Conservation (phyloP, 108 stramenopile genomes). For the Nitzschia putrida region DNA sequence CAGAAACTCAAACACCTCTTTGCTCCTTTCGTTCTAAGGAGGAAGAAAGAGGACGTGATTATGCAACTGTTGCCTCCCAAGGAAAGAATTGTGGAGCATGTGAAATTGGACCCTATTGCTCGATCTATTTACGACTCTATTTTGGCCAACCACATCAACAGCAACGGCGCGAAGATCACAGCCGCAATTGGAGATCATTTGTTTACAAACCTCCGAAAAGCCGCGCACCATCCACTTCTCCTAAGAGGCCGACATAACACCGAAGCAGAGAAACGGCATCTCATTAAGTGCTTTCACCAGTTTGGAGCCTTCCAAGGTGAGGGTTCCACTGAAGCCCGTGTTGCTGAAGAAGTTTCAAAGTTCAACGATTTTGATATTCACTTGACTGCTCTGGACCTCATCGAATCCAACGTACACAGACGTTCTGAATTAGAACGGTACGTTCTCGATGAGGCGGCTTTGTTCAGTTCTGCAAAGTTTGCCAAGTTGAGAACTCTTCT, state of each 20-base stretch:
- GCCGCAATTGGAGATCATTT: conserved; percentile 71
- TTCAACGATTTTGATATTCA: conserved; percentile 90
- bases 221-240: conserved; percentile 93
- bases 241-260: conserved; percentile 76
- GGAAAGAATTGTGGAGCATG: conserved; percentile 37
- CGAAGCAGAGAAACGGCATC: conserved; percentile 46
- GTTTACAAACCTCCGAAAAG: conserved; percentile 95
- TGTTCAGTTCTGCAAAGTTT: conserved; percentile 81
- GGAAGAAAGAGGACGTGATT: conserved; percentile 87
- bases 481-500: conserved; percentile 56
- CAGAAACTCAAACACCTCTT: conserved; percentile 82
- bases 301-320: conserved; percentile 78
- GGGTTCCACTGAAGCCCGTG: conserved; percentile 63
- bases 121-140: conserved; percentile 44
- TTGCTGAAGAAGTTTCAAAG: conserved; percentile 75
- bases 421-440: conserved; percentile 53
- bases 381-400: conserved; percentile 66
- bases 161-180: conserved; percentile 26
- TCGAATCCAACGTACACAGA: conserved; percentile 63
- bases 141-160: conserved; percentile 37
- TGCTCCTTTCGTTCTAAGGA: conserved; percentile 90
- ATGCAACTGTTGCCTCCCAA: conserved; percentile 81
- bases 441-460: conserved; percentile 52
- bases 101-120: conserved; percentile 42
- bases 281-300: conserved; percentile 54